Base-by-base conservation (phyloP, 2,329 filamentous ascomycete genomes). In the Diaporthe helianthi region DNA sequence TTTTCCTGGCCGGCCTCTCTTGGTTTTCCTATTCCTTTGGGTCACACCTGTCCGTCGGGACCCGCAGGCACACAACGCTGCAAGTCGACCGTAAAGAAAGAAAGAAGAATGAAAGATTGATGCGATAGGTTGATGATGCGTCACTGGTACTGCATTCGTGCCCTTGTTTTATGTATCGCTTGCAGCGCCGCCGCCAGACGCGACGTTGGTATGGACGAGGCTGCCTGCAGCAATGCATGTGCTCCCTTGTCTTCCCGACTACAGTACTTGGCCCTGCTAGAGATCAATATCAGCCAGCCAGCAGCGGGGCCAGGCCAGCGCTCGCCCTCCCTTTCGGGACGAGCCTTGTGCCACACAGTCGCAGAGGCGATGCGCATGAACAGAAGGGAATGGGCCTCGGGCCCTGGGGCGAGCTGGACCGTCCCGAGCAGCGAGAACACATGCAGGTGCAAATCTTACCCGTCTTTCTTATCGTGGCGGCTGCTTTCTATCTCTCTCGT, bases 251-350 rank as follows among this genome's bases (percentile, higher is more conserved):
- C 10, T 24, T 26, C 12, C 24, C 12, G 22, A 17, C 55, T 5
- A 22, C 10, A 15, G 4, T 15, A n/a, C n/a, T n/a, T n/a, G n/a
- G n/a, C 13, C 13, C 7, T 36, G 58, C 55, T 46, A 24, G 24
- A 46, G 55, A 13, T n/a, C n/a, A n/a, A 9, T 46, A 44, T 26
- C 38, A 22, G 19, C 41, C 41, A 46, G 41, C 41, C 55, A 60
- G 22, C 54, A n/a, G 54, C 41, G 9, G 3, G n/a, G 9, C 24
- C 55, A 44, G 36, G 3, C 36, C 36, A 38, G 36, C 36, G 36
- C 58, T 22, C n/a, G 58, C 41, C 58, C 29, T 47, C 58, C 58
- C 58, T 61, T 61, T 31, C 41, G 58, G 58, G 58, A 47, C 58
- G 58, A 61, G 41, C 58, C 58, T 61, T 29, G 10, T 61, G 41